Evolutionary conservation across 2,329 filamentous ascomycete genomes (phyloP).

Genomic region (Domatiomyces globalis): DNA sequence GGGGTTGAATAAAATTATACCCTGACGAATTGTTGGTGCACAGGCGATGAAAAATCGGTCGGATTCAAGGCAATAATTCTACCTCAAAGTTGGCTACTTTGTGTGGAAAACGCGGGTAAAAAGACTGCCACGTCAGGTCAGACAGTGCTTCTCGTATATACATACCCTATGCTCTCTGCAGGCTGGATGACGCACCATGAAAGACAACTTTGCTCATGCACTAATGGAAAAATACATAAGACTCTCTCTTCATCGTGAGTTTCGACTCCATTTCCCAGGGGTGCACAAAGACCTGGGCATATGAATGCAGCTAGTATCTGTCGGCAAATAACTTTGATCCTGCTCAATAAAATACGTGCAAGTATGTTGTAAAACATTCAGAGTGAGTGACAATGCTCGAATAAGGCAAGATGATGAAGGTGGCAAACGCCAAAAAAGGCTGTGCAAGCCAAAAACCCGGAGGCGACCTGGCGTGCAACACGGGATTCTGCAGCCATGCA

Average conservation of each 20-base stretch:
- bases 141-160: neutral
- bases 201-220: neutral
- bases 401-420: conserved; percentile 3
- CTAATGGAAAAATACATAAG: neutral
- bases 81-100: neutral
- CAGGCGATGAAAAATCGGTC: neutral
- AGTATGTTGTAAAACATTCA: neutral
- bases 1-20: too few species aligned
- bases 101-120: neutral
- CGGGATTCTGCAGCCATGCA: neutral
- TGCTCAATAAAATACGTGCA: neutral
- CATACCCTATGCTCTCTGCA: neutral
- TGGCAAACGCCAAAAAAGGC: neutral
- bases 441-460: neutral
- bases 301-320: neutral
- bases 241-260: neutral
- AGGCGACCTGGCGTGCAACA: neutral
- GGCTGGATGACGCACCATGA: neutral
- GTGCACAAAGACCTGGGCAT: neutral
- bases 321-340: neutral
- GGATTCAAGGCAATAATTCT: neutral
- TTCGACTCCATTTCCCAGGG: neutral
- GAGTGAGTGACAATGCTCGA: neutral
- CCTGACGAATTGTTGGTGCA: too few species aligned
- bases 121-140: neutral